A percentile compares a stretch with the other conserved stretches of the same genome.
Evolutionary conservation across 192 early-diverging fungal species (phyloP).

Genomic region (Coemansia sp.): DNA sequence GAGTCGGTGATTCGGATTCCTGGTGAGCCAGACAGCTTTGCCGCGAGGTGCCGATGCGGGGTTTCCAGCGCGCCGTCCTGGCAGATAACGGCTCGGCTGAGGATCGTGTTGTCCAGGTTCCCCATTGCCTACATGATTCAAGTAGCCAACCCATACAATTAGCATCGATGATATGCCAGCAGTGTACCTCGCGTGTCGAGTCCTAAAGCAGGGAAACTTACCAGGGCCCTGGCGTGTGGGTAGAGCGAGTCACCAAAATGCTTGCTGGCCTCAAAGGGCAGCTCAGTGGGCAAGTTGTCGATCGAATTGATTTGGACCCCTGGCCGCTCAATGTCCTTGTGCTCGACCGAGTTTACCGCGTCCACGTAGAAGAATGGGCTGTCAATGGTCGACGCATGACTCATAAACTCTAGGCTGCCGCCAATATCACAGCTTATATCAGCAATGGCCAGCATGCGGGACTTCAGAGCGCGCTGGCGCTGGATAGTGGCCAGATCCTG

Average conservation of each 20-base stretch:
- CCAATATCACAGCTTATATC: constrained; percentile 94
- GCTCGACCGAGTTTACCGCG: constrained; percentile 59
- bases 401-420: constrained; percentile 93
- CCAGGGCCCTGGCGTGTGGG: constrained; percentile 77
- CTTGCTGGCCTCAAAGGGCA: constrained; percentile 90
- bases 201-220: constrained; percentile 21
- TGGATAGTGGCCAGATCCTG: constrained; percentile 73
- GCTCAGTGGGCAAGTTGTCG: constrained; percentile 94
- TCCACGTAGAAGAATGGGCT: constrained; percentile 90
- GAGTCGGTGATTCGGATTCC: constrained; percentile 37
- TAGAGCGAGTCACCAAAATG: constrained; percentile 84
- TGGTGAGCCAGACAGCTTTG: constrained; percentile 28
- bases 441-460: constrained; percentile 76
- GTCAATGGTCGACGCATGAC: constrained; percentile 83
- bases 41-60: constrained; percentile 52
- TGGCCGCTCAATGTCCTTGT: constrained; percentile 67
- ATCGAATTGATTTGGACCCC: constrained; percentile 98
- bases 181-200: not conserved
- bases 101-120: constrained; percentile 58
- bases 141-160: not conserved
- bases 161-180: not conserved
- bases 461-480: constrained; percentile 52
- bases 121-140: constrained; percentile 39
- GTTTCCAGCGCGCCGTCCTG: constrained; percentile 58
- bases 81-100: constrained; percentile 74